Conservation (phyloP, 2,329 filamentous ascomycete genomes). For the Fusarium falciforme region DNA sequence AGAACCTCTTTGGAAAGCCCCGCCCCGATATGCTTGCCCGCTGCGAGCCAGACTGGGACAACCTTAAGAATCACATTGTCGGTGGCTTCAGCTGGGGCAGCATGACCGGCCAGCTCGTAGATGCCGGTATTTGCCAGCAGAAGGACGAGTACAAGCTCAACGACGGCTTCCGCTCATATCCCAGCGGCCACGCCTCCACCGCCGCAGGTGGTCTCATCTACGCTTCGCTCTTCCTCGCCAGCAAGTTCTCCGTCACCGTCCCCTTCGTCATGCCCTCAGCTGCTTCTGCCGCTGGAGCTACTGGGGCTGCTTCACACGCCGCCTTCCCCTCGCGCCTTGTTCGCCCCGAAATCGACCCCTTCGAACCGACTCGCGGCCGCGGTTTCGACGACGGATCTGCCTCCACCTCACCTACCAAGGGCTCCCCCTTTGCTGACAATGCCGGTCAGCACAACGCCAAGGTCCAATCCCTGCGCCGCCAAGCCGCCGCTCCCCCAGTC, state of each 20-base stretch:
- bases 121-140: slow-evolving; percentile 79
- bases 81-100: slow-evolving; percentile 67
- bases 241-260: slow-evolving; percentile 80
- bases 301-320: slow-evolving; percentile 75
- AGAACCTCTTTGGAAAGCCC: slow-evolving; percentile 77
- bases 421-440: slow-evolving; percentile 19
- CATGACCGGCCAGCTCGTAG: slow-evolving; percentile 75
- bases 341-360: slow-evolving; percentile 50
- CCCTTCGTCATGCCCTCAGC: slow-evolving; percentile 71
- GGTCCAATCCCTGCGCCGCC: slow-evolving; percentile 63
- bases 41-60: slow-evolving; percentile 79
- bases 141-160: slow-evolving; percentile 70
- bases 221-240: slow-evolving; percentile 86
- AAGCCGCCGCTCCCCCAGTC: slow-evolving; percentile 84
- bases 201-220: slow-evolving; percentile 86
- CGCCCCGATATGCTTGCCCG: slow-evolving; percentile 86
- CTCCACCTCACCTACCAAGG: slow-evolving; percentile 39
- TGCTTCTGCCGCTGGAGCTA: slow-evolving; percentile 59
- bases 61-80: slow-evolving; percentile 70
- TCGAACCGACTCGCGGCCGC: slow-evolving; percentile 46
- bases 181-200: slow-evolving; percentile 67
- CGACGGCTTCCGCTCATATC: slow-evolving; percentile 87
- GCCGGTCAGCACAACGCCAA: slow-evolving; percentile 47
- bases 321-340: slow-evolving; percentile 79
- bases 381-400: slow-evolving; percentile 33